phyloP scores from a whole-genome alignment of 2,329 filamentous ascomycete genomes.

The Aspergillus aculeatus region DNA sequence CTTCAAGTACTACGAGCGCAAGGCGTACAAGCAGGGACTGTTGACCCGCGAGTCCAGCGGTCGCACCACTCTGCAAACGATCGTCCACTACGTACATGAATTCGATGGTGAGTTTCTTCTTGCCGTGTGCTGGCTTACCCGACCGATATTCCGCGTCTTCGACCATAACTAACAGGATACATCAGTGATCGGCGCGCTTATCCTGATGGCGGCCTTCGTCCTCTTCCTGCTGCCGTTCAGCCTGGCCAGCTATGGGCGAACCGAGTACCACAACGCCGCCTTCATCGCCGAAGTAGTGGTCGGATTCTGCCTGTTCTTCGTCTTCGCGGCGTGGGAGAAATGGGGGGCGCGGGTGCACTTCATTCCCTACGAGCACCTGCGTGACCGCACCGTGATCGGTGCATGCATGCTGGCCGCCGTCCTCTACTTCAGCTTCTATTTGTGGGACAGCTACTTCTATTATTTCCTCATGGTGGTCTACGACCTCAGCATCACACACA shows the following conservation, averaged over 20 bases:
- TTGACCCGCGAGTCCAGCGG: slow-evolving; percentile 46
- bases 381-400: slow-evolving; percentile 51
- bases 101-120: slow-evolving; percentile 56
- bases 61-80: slow-evolving; percentile 48
- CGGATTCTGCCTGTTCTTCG: slow-evolving; percentile 52
- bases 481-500: slow-evolving; percentile 42
- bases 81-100: slow-evolving; percentile 57
- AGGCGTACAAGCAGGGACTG: slow-evolving; percentile 57
- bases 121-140: too few species aligned
- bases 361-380: slow-evolving; percentile 53
- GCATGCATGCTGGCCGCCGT: slow-evolving; percentile 52
- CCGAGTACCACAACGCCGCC: slow-evolving; percentile 46
- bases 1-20: slow-evolving; percentile 57
- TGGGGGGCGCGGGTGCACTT: slow-evolving; percentile 54
- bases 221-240: slow-evolving; percentile 67
- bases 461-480: slow-evolving; percentile 57
- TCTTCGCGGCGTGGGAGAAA: slow-evolving; percentile 57
- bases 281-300: slow-evolving; percentile 55
- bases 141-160: too few species aligned
- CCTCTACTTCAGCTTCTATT: slow-evolving; percentile 52
- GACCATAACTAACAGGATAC: neutral
- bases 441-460: slow-evolving; percentile 56
- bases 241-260: slow-evolving; percentile 44
- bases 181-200: slow-evolving; percentile 56
- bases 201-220: slow-evolving; percentile 61